Percentiles rank a stretch among this genome's conserved stretches.
phyloP scores from a whole-genome alignment of 176 grass and related monocot genomes.

The barley (Hordeum vulgare) region MorexV3_pseudomolecules_assembly NC_058519.1:17343433-17343932 shows the following conservation, averaged over 20 bases:
- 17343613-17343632: neutral
- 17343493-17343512: too few relatives aligned
- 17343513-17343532: too few relatives aligned
- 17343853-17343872: neutral
- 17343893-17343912: neutral
- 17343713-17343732: neutral
- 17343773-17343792: neutral
- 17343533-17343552: too few relatives aligned
- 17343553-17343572: too few relatives aligned
- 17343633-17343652: neutral
- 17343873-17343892: neutral
- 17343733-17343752: neutral
- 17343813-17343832: neutral
- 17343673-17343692: neutral
- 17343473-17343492: too few relatives aligned
- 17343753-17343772: neutral
- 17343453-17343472: too few relatives aligned
- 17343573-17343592: too few relatives aligned
- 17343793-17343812: neutral
- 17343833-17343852: neutral
- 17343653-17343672: neutral
- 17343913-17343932: neutral
- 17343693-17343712: neutral
- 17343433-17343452: too few relatives aligned
- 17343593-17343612: too few relatives aligned